phyloP scores from a whole-genome alignment of 2,329 filamentous ascomycete genomes.

The Apiospora aurea region DNA sequence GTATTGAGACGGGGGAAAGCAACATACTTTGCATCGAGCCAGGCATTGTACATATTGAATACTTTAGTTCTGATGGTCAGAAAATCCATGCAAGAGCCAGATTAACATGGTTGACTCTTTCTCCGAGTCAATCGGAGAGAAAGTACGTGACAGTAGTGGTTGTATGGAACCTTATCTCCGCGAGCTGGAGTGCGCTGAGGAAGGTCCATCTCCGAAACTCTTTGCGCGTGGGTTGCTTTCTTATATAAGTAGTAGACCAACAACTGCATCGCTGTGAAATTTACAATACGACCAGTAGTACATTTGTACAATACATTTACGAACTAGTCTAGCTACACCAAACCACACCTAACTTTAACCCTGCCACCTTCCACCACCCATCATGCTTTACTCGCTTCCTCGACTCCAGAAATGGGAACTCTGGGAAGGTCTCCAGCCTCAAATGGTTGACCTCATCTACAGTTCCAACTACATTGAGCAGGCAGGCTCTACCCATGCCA shows the following conservation, averaged over 20 bases:
- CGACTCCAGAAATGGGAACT: background rate
- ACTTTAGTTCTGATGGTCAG: no score
- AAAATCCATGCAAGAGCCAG: no score
- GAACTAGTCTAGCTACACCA: background rate
- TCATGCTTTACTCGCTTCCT: background rate
- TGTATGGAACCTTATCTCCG: background rate
- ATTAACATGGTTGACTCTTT: background rate
- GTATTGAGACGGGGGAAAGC: no score
- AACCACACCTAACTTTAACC: background rate
- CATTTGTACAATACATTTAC: background rate
- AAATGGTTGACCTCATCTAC: slow-evolving; percentile 28
- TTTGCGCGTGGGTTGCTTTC: background rate
- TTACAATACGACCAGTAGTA: background rate
- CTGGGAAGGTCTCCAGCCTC: slow-evolving; percentile 2
- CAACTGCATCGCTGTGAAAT: no score
- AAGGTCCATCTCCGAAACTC: background rate
- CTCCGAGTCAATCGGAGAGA: background rate
- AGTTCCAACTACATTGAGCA: slow-evolving; percentile 34
- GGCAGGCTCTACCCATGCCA: slow-evolving; percentile 28
- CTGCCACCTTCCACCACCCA: background rate
- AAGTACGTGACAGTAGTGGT: background rate
- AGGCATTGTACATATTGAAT: no score
- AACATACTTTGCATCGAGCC: no score
- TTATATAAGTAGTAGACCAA: no score
- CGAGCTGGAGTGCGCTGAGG: background rate